Percentiles rank a stretch among this genome's conserved stretches.
These are phyloP conservation scores for Ophiostoma piceae DNA, from an alignment of 2,329 filamentous ascomycete species.

Conservation along the genomic window DNA sequence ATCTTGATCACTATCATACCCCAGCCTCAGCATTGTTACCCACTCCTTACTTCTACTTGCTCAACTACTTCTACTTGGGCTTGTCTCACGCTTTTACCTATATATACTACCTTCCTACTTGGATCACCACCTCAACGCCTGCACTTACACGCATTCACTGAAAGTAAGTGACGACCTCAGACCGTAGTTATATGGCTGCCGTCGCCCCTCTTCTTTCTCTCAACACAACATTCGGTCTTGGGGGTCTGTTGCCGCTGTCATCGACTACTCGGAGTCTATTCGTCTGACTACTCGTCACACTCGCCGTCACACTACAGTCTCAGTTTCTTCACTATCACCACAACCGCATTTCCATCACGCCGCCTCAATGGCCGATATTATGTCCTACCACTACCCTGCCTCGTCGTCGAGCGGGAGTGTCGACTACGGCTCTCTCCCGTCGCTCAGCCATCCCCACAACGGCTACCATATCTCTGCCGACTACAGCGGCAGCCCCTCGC, in stretches of 20 bases:
- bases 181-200: not conserved
- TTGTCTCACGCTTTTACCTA: not conserved
- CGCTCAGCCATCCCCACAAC: not conserved
- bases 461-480: not conserved
- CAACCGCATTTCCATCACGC: not conserved
- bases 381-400: not conserved
- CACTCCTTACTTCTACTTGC: not conserved
- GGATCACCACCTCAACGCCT: not conserved
- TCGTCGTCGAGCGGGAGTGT: not conserved
- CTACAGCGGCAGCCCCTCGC: not conserved
- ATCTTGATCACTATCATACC: not conserved
- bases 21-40: not conserved
- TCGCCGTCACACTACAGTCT: not conserved
- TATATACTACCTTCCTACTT: constrained; percentile 8
- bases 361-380: not conserved
- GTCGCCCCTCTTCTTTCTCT: not conserved
- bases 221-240: not conserved
- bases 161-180: not conserved
- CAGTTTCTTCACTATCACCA: not conserved
- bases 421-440: not conserved
- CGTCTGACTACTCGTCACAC: not conserved
- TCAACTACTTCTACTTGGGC: not conserved
- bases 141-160: not conserved
- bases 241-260: not conserved
- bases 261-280: not conserved